Conservation (phyloP, 1,139 yeast species). For the Zhuliangozyma blackwelliae region DNA sequence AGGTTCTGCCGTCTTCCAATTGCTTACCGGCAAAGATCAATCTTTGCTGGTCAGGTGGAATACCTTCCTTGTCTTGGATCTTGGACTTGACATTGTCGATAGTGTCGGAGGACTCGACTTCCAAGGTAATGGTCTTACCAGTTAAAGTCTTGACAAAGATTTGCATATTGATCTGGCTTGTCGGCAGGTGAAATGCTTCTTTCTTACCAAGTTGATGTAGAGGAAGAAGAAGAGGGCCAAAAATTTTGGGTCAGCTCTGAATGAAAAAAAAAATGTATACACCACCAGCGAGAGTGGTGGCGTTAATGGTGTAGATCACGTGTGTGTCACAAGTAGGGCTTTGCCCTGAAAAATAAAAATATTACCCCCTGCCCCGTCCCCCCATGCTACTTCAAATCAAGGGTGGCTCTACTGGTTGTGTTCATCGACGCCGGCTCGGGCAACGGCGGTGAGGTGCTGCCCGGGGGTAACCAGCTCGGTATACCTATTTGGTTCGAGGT, state of each 20-base stretch:
- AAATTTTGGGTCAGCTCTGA: neutral
- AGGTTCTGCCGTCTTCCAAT: constrained; percentile 98
- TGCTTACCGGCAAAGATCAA: constrained; percentile 99
- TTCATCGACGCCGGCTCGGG: no score
- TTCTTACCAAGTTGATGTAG: constrained; percentile 38
- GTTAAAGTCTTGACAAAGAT: constrained; percentile 98
- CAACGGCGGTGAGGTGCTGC: no score
- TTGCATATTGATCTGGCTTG: constrained; percentile 69
- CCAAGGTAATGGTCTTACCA: constrained; percentile 98
- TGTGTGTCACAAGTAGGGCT: no score
- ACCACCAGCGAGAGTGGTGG: no score
- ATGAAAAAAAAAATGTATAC: neutral
- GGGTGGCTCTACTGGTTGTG: no score
- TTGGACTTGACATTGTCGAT: constrained; percentile 98
- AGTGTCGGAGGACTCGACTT: constrained; percentile 98
- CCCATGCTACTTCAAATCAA: no score
- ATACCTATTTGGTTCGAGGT: no score
- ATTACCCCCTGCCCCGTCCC: no score
- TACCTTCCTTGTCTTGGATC: constrained; percentile 99
- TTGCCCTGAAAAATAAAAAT: no score
- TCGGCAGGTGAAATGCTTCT: constrained; percentile 49
- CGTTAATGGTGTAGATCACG: no score
- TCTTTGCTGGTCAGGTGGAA: constrained; percentile 99
- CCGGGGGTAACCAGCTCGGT: no score
- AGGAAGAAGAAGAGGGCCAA: constrained; percentile 2